Percentiles rank a stretch among this genome's conserved stretches.
Conservation (phyloP, 257 asterid genomes). For the Penstemon newberryi region DNA sequence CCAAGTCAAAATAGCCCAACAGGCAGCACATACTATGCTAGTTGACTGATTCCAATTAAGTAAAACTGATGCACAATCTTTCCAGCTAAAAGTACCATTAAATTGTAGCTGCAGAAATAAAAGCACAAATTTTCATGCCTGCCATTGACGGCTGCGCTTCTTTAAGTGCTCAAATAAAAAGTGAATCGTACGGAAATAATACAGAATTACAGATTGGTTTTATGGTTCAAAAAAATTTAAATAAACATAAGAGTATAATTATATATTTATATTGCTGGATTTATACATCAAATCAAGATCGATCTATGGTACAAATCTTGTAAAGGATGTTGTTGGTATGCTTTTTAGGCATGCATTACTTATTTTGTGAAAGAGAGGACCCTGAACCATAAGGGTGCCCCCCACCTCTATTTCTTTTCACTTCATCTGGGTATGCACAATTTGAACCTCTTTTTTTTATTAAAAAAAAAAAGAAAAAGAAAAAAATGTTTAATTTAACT, state of each 20-base stretch:
- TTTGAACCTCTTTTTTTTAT: neutral
- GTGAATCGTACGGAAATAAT: neutral
- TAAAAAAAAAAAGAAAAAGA: no score
- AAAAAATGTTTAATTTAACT: no score
- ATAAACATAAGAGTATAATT: neutral
- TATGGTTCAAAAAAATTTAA: constrained; percentile 33
- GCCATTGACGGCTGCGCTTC: constrained; percentile 35
- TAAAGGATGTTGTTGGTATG: constrained; percentile 21
- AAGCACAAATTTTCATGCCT: neutral
- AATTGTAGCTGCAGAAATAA: neutral
- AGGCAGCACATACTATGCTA: no score
- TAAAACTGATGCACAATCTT: constrained; percentile 14
- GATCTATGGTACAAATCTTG: constrained; percentile 39
- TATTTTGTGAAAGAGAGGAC: constrained; percentile 9
- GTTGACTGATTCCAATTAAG: constrained; percentile 16
- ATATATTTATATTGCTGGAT: neutral
- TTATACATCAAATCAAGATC: constrained; percentile 42
- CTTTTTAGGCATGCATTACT: constrained; percentile 42
- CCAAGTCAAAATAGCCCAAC: no score
- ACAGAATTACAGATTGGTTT: constrained; percentile 27
- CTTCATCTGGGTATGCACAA: neutral
- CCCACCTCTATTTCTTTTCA: neutral
- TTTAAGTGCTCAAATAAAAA: constrained; percentile 10
- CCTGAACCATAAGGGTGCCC: neutral
- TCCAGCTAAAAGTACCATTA: constrained; percentile 25